A percentile compares a stretch with the other conserved stretches of the same genome.
These are phyloP conservation scores for Pascua sp. DNA, from an alignment of 1,284 basidiomycete species.

Conservation along the genomic window DNA sequence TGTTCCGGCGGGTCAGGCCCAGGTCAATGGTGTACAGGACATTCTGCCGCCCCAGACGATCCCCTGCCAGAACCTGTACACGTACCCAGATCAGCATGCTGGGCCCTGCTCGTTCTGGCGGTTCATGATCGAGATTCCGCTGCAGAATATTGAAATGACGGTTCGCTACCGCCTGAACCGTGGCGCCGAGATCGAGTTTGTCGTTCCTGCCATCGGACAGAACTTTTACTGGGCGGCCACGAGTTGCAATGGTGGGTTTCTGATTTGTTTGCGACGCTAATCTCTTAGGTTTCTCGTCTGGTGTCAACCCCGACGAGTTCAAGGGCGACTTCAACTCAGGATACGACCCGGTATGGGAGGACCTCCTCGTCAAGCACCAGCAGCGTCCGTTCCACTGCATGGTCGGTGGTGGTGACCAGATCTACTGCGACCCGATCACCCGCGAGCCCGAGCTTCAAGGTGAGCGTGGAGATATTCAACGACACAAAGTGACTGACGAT, in stretches of 20 bases:
- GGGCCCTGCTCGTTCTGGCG: constrained; percentile 90
- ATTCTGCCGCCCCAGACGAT: constrained; percentile 40
- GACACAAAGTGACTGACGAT: constrained; percentile 43
- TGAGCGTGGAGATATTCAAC: constrained; percentile 10
- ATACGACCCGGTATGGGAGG: constrained; percentile 89
- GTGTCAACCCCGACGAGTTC: constrained; percentile 50
- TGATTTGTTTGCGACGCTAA: not conserved
- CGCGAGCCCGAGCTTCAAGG: constrained; percentile 53
- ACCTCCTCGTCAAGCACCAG: constrained; percentile 76
- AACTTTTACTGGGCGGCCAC: constrained; percentile 90
- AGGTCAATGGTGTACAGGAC: not conserved
- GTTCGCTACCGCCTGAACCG: constrained; percentile 74
- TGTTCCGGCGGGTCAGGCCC: constrained; percentile 10
- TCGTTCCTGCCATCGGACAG: constrained; percentile 72
- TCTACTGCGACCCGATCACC: constrained; percentile 53
- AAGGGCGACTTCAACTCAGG: constrained; percentile 57
- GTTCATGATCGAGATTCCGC: constrained; percentile 80
- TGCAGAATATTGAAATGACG: constrained; percentile 69
- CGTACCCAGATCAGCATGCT: constrained; percentile 62
- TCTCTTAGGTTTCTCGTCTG: constrained; percentile 52
- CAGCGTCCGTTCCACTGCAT: constrained; percentile 74
- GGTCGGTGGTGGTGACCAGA: constrained; percentile 52
- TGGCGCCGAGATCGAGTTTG: constrained; percentile 74
- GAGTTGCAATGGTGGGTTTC: constrained; percentile 52
- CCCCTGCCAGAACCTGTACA: constrained; percentile 71